A percentile compares a stretch with the other conserved stretches of the same genome.
Conservation (phyloP, 139 green algal species). For the Marvania coccoides region DNA sequence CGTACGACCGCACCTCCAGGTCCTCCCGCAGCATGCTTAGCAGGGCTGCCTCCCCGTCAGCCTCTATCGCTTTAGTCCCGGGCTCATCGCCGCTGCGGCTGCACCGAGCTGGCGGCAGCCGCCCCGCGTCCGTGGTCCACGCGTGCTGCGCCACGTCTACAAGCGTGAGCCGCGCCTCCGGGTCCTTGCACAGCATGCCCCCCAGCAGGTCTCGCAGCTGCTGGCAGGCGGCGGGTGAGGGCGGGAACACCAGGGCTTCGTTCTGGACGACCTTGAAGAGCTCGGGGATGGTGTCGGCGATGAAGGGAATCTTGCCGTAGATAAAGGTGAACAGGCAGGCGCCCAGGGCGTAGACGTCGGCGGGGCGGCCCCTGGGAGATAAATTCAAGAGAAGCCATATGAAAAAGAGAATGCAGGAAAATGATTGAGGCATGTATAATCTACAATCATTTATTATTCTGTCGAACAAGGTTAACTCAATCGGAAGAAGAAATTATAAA, state of each 20-base stretch:
- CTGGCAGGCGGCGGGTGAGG: conserved; percentile 32
- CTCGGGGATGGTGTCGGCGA: conserved; percentile 31
- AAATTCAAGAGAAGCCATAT: neutral
- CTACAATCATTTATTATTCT: too few relatives aligned
- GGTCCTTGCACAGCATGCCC: conserved; percentile 71
- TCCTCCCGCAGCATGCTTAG: conserved; percentile 18
- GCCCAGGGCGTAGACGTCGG: conserved; percentile 75
- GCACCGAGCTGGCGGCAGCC: conserved; percentile 20
- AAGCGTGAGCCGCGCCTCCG: conserved; percentile 58
- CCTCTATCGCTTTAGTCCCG: too few relatives aligned
- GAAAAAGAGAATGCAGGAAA: too few relatives aligned
- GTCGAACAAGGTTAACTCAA: too few relatives aligned
- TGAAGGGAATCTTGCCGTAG: conserved; percentile 73
- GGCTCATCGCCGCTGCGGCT: conserved; percentile 20
- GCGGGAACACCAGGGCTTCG: conserved; percentile 59
- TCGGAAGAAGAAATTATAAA: too few relatives aligned
- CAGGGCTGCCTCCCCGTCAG: too few relatives aligned
- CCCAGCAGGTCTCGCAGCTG: conserved; percentile 55
- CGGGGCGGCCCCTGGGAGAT: conserved; percentile 47
- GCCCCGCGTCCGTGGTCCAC: conserved; percentile 51
- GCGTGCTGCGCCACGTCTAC: conserved; percentile 55
- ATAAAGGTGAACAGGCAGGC: conserved; percentile 76
- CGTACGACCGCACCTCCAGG: conserved; percentile 9
- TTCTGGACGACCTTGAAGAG: conserved; percentile 71
- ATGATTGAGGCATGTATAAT: too few relatives aligned